Conservation (phyloP, 805 yeast genomes). For the Saturnispora serradocipensis region DNA sequence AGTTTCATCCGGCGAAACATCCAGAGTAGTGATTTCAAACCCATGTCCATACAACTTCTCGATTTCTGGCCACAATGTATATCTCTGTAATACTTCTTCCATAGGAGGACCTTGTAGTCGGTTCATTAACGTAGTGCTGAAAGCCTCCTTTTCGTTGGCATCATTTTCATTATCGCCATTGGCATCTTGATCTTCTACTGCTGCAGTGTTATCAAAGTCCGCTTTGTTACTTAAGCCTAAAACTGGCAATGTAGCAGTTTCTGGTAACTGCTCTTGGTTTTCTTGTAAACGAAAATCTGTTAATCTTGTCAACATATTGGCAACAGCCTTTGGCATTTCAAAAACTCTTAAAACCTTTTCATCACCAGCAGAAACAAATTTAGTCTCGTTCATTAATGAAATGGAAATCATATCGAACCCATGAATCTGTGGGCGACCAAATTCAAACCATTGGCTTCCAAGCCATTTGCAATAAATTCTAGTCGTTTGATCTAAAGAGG, state of each 20-base stretch:
- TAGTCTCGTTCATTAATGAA: constrained; percentile 46
- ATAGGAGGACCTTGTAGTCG: constrained; percentile 56
- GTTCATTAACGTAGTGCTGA: constrained; percentile 39
- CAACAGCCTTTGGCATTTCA: constrained; percentile 77
- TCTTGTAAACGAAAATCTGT: constrained; percentile 10
- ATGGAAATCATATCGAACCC: constrained; percentile 93
- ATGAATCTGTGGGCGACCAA: constrained; percentile 95
- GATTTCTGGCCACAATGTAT: constrained; percentile 88
- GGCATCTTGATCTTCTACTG: constrained; percentile 30
- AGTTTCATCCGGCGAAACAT: constrained; percentile 51
- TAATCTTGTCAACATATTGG: constrained; percentile 37
- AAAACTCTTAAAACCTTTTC: constrained; percentile 87
- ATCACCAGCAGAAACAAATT: constrained; percentile 90
- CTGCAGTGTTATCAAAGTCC: constrained; percentile 39
- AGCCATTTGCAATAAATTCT: constrained; percentile 66
- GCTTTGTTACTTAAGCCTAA: constrained; percentile 91
- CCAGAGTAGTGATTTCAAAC: constrained; percentile 79
- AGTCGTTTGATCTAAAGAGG: constrained; percentile 91
- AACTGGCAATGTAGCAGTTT: constrained; percentile 85
- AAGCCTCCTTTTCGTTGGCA: constrained; percentile 19
- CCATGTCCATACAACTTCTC: constrained; percentile 98
- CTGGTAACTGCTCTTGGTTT: constrained; percentile 35
- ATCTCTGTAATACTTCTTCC: constrained; percentile 87
- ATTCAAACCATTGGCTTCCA: constrained; percentile 62
- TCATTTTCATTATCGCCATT: constrained; percentile 34